A percentile compares a stretch with the other conserved stretches of the same genome.
Evolutionary conservation across 202 grass and related monocot species (phyloP).

Genomic region (Setaria italica): DNA sequence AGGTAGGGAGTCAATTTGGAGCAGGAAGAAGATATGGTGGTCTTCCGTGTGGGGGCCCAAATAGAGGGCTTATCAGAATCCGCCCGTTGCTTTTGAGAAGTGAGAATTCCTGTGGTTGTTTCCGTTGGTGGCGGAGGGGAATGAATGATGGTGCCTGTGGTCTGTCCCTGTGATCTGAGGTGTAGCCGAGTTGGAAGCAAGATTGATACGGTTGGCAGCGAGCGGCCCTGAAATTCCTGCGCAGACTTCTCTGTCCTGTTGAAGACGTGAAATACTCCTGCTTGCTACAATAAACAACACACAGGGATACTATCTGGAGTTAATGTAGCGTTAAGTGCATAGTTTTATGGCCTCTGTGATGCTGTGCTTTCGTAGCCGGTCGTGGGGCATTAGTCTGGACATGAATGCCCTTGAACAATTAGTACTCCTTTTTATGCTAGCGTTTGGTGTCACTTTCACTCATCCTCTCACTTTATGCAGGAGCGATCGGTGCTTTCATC

Average conservation of each 20-base stretch:
- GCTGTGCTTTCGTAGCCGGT: too few relatives aligned
- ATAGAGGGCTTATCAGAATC: constrained; percentile 7
- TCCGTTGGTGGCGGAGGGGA: not conserved
- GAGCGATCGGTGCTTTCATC: not conserved
- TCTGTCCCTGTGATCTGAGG: not conserved
- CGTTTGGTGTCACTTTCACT: not conserved
- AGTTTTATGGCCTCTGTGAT: not conserved
- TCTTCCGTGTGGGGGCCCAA: not conserved
- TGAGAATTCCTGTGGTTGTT: not conserved
- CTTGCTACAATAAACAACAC: too few relatives aligned
- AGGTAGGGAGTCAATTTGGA: constrained; percentile 45
- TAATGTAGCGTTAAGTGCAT: not conserved
- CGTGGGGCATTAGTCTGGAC: not conserved
- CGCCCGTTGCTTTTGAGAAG: not conserved
- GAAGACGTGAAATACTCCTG: not conserved
- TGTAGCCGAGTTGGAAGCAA: not conserved
- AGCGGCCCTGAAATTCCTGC: not conserved
- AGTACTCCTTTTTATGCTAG: not conserved
- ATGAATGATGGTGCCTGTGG: constrained; percentile 6
- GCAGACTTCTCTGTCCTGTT: not conserved
- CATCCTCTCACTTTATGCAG: not conserved
- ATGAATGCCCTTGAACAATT: not conserved
- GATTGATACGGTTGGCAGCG: not conserved
- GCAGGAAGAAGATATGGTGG: constrained; percentile 32
- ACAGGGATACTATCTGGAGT: too few relatives aligned